These are phyloP conservation scores for Fonsecaea nubica DNA, from an alignment of 2,329 filamentous ascomycete species.

Conservation along the genomic window DNA sequence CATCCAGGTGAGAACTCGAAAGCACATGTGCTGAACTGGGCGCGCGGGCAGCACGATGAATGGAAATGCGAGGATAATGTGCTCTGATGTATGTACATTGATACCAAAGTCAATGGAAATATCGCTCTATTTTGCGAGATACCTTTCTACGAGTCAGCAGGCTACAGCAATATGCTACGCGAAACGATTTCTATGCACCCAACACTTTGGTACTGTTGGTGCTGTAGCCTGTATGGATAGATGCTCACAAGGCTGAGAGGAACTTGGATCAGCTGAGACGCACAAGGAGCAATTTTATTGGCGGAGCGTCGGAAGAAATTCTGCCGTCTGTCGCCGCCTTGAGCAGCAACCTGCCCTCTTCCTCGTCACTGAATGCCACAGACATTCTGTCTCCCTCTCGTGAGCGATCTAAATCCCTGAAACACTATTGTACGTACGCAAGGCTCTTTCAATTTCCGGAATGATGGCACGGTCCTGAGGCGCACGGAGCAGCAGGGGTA, in stretches of 20 bases:
- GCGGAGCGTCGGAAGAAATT: conserved; percentile 14
- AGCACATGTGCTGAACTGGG: not conserved
- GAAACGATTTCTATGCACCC: not conserved
- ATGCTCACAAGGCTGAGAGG: not conserved
- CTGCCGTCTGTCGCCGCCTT: conserved; percentile 6
- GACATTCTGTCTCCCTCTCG: not conserved
- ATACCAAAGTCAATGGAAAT: not conserved
- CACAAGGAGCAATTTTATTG: conserved; percentile 2
- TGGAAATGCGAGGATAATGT: not conserved
- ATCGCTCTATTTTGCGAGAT: not conserved
- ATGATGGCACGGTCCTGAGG: not conserved
- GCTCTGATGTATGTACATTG: conserved; percentile 1
- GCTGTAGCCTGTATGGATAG: not conserved
- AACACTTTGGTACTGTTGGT: no score
- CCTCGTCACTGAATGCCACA: not conserved
- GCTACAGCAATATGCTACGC: not conserved
- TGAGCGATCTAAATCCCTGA: not conserved
- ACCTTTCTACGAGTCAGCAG: not conserved
- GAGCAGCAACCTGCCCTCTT: not conserved
- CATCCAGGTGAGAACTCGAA: not conserved
- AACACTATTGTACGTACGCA: not conserved
- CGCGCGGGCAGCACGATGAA: not conserved
- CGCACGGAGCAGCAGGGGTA: not conserved
- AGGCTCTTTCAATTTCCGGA: not conserved
- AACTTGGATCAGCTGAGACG: not conserved